A percentile compares a stretch with the other conserved stretches of the same genome.
phyloP scores from a whole-genome alignment of 2,329 filamentous ascomycete genomes.

The Chaetomium sp. region DNA sequence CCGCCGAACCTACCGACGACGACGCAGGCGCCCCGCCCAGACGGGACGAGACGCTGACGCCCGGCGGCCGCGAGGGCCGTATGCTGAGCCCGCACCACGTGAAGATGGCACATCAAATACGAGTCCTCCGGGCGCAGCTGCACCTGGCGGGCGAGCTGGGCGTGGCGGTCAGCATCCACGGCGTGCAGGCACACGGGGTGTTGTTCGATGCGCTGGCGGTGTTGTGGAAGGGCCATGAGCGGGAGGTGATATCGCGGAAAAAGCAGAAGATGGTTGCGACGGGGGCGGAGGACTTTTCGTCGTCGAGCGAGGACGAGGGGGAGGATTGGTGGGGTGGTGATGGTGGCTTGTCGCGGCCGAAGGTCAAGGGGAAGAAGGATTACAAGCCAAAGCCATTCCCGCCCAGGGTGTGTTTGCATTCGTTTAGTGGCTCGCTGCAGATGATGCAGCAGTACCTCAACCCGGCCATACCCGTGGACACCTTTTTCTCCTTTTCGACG shows the following conservation, averaged over 20 bases:
- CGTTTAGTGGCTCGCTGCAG: conserved; percentile 79
- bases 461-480: conserved; percentile 68
- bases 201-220: conserved; percentile 66
- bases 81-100: conserved; percentile 69
- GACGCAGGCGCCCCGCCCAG: neutral
- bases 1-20: conserved; percentile 28
- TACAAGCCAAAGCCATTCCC: conserved; percentile 66
- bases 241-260: conserved; percentile 59
- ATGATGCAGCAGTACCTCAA: conserved; percentile 77
- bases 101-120: conserved; percentile 67
- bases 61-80: conserved; percentile 70
- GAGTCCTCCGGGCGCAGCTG: conserved; percentile 68
- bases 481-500: conserved; percentile 88
- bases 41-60: conserved; percentile 56
- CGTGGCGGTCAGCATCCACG: conserved; percentile 69
- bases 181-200: conserved; percentile 74
- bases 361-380: conserved; percentile 10
- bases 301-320: conserved; percentile 44
- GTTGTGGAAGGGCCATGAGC: conserved; percentile 72
- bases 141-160: conserved; percentile 67
- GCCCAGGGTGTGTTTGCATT: conserved; percentile 89
- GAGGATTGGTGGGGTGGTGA: conserved; percentile 40
- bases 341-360: conserved; percentile 19
- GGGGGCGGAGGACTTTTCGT: conserved; percentile 51
- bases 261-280: conserved; percentile 55